Conservation (phyloP, 2,329 filamentous ascomycete genomes). For the Lachnellula suecica region DNA sequence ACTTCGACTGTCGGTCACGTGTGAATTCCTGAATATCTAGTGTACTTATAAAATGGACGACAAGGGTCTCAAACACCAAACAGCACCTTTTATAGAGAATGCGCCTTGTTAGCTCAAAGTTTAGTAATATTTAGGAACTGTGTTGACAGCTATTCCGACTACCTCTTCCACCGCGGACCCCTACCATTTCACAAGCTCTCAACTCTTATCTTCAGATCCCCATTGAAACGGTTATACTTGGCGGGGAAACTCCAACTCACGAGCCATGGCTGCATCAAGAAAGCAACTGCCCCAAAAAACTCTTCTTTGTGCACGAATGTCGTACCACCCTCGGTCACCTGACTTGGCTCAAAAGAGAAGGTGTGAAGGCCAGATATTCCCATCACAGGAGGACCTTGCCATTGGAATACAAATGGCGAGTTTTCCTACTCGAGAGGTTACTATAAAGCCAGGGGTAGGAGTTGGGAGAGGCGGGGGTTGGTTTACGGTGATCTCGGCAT, state of each 20-base stretch:
- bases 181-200: background rate
- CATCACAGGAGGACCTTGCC: background rate
- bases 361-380: background rate
- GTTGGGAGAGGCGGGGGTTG: background rate
- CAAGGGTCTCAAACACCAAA: no score
- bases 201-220: slow-evolving; percentile 1
- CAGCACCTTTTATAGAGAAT: no score
- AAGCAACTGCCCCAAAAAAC: background rate
- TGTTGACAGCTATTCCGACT: no score
- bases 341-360: background rate
- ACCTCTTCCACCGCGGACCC: background rate
- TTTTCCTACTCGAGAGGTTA: background rate
- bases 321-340: background rate
- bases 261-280: background rate
- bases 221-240: background rate
- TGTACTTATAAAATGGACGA: no score
- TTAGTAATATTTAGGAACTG: no score
- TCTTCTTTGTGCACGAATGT: slow-evolving; percentile 2
- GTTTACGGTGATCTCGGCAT: background rate
- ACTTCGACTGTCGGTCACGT: no score
- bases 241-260: background rate
- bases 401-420: background rate
- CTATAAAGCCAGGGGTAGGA: background rate
- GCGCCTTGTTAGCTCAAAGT: no score
- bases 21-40: no score